Evolutionary conservation across 257 asterid genomes (phyloP).

Genomic region (Ehretia macrophylla): DNA sequence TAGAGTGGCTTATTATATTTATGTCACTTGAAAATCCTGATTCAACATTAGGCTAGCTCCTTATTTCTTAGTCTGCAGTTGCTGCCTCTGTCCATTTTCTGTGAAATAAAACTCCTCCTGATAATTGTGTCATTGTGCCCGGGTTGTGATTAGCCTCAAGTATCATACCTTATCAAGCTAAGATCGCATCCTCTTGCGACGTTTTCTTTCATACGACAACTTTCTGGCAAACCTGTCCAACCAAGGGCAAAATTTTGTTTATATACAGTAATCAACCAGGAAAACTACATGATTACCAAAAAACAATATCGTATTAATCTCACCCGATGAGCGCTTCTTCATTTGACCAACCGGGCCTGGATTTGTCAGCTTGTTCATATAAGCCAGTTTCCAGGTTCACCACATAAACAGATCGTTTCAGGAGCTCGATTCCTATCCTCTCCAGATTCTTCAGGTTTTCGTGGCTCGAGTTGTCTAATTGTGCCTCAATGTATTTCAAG

Average conservation of each 20-base stretch:
- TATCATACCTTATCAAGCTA: too few species aligned
- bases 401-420: background rate
- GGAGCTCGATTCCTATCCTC: background rate
- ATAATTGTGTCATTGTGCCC: too few species aligned
- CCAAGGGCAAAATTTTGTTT: too few species aligned
- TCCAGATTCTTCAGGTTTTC: background rate
- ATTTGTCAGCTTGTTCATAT: background rate
- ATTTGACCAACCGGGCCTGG: background rate
- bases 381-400: background rate
- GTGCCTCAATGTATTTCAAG: background rate
- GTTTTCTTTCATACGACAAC: background rate
- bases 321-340: background rate
- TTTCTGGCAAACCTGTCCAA: background rate
- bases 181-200: background rate
- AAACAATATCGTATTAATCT: background rate
- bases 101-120: too few species aligned
- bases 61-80: too few species aligned
- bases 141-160: too few species aligned
- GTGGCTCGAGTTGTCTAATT: background rate
- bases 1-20: too few species aligned
- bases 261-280: background rate
- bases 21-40: too few species aligned
- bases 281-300: background rate
- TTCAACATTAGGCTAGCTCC: too few species aligned
- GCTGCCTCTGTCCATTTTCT: too few species aligned